phyloP scores from a whole-genome alignment of 108 stramenopile species.

The Cyclostephanos invisitatus region DNA sequence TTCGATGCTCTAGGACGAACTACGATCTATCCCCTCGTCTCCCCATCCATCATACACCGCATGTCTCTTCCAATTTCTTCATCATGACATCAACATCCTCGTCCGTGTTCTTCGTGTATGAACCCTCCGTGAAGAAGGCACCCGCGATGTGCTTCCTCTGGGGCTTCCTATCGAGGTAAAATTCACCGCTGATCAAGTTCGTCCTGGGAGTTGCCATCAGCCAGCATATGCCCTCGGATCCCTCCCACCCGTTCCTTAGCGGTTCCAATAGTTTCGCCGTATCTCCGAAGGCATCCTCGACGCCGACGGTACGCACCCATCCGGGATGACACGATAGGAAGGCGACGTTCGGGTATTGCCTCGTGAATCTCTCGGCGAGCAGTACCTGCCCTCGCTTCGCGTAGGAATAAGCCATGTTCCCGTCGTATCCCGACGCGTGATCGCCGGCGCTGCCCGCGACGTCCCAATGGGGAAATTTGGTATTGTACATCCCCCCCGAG shows the following conservation, averaged over 20 bases:
- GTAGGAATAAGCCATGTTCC: constrained; percentile 85
- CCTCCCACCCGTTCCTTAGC: constrained; percentile 86
- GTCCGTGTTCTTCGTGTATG: constrained; percentile 79
- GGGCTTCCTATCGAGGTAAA: constrained; percentile 85
- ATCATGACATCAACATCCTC: constrained; percentile 84
- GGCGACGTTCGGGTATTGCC: constrained; percentile 54
- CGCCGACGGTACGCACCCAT: constrained; percentile 82
- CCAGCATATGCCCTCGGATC: constrained; percentile 92
- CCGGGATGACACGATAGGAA: constrained; percentile 78
- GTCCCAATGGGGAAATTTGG: constrained; percentile 87
- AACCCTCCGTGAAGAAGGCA: constrained; percentile 78
- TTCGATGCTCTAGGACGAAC: too few relatives aligned
- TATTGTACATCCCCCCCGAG: constrained; percentile 90
- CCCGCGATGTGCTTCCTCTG: constrained; percentile 88
- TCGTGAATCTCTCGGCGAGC: constrained; percentile 73
- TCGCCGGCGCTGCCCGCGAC: constrained; percentile 56
- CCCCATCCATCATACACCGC: constrained; percentile 37
- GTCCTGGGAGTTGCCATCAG: constrained; percentile 54
- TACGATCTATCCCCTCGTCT: too few relatives aligned
- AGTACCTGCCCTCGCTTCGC: constrained; percentile 94
- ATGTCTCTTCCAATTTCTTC: constrained; percentile 55
- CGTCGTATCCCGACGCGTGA: constrained; percentile 66
- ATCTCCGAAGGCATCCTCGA: constrained; percentile 85
- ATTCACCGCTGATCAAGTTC: constrained; percentile 74
- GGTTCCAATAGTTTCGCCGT: constrained; percentile 84